phyloP scores from a whole-genome alignment of 2,329 filamentous ascomycete genomes.

The Pestalotiopsis sp. region DNA sequence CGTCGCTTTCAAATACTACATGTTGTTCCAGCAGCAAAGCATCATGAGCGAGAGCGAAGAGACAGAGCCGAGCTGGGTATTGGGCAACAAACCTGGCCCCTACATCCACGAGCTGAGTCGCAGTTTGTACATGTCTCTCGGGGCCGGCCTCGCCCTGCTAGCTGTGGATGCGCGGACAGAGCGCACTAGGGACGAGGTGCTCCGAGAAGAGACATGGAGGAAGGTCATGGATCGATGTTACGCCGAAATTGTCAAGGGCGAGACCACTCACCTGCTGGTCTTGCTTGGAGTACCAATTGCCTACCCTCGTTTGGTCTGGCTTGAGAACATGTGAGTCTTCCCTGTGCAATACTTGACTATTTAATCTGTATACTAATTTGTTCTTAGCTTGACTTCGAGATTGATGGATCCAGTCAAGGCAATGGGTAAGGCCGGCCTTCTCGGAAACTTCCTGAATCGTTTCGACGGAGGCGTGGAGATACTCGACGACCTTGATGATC shows the following conservation, averaged over 20 bases:
- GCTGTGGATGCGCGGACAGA: slow-evolving; percentile 93
- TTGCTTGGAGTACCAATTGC: slow-evolving; percentile 83
- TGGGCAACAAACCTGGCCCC: slow-evolving; percentile 79
- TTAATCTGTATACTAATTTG: slow-evolving; percentile 29
- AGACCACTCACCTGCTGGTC: slow-evolving; percentile 88
- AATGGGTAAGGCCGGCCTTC: slow-evolving; percentile 77
- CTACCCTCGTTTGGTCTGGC: slow-evolving; percentile 76
- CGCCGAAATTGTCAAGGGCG: slow-evolving; percentile 77
- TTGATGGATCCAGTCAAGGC: slow-evolving; percentile 89
- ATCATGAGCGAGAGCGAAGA: slow-evolving; percentile 77
- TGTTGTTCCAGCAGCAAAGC: slow-evolving; percentile 97
- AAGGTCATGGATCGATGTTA: slow-evolving; percentile 85
- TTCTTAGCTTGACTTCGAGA: slow-evolving; percentile 74
- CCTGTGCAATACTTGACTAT: background rate
- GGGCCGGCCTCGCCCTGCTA: slow-evolving; percentile 77
- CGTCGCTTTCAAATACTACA: slow-evolving; percentile 97
- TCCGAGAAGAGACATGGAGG: slow-evolving; percentile 82
- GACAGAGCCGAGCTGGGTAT: slow-evolving; percentile 88
- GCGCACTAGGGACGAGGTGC: slow-evolving; percentile 78
- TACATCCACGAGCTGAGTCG: slow-evolving; percentile 88
- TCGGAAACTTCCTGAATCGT: slow-evolving; percentile 81
- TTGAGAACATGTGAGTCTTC: slow-evolving; percentile 66
- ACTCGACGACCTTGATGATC: slow-evolving; percentile 88
- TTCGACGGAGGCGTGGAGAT: slow-evolving; percentile 93
- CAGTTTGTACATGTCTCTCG: slow-evolving; percentile 83